A percentile compares a stretch with the other conserved stretches of the same genome.
Evolutionary conservation across 2,329 filamentous ascomycete species (phyloP).

Genomic region (Neurospora sp.): DNA sequence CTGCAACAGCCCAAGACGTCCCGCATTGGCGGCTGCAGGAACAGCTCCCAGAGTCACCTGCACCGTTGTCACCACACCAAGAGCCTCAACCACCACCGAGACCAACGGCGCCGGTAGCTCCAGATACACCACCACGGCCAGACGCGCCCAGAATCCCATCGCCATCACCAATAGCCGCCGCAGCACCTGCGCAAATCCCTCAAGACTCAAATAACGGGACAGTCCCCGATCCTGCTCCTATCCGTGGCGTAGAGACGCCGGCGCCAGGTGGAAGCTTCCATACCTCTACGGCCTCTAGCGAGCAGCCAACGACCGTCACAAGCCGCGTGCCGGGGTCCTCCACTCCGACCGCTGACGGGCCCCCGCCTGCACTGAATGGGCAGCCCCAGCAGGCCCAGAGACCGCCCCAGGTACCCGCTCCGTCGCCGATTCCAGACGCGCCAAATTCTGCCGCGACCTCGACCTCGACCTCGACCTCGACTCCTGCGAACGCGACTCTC

Average conservation of each 20-base stretch:
- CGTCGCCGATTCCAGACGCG: not conserved
- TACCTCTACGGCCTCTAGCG: not conserved
- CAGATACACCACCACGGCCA: not conserved
- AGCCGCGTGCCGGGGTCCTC: not conserved
- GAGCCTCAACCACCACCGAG: not conserved
- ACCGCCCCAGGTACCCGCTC: not conserved
- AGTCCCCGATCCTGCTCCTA: not conserved
- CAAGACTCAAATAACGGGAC: not conserved
- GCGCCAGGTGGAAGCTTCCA: not conserved
- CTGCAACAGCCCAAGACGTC: not conserved
- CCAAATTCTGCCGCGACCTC: conserved; percentile 2
- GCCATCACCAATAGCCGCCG: not conserved
- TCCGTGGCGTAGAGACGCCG: not conserved
- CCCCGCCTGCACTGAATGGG: not conserved
- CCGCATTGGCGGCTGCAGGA: not conserved
- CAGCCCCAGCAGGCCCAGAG: not conserved
- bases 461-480: conserved; percentile 3
- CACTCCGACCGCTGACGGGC: not conserved
- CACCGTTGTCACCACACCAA: not conserved
- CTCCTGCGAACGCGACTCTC: not conserved
- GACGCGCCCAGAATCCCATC: not conserved
- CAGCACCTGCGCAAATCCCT: not conserved
- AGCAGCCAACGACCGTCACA: not conserved
- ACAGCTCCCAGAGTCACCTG: not conserved
- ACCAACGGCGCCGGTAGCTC: not conserved